Evolutionary conservation across 352 stramenopile genomes (phyloP), one percentile per base, ranked within the genome.

Genomic region (Peronospora belbahrii): DNA sequence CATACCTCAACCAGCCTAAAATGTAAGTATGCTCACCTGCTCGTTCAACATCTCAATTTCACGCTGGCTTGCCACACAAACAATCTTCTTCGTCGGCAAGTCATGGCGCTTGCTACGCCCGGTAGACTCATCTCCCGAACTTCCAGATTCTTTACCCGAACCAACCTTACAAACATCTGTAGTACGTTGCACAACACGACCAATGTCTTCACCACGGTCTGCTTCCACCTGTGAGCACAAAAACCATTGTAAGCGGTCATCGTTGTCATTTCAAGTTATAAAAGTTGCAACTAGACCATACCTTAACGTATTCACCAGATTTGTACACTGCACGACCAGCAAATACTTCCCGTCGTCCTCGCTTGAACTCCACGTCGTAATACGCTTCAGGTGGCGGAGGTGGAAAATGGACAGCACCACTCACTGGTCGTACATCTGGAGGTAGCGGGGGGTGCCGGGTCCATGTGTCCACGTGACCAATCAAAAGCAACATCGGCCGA

Each of bases 311-410:
- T 52, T 96, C 92, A 9, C 95, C 95, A 43, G 96, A 62, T 33
- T 95, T 91, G 59, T 88, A 84, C 18, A 85, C 70, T 6, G 82
- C 69, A 32, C 79, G 76, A 25, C 95, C 75, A 32, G 95, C 74
- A 52, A 97, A 89, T 38, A 97, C 86, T 54, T 93, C 91, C 13
- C 83, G 71, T 15, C 94, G 83, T 15, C 80, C 93, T 6, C 92
- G 81, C 60, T 98, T 98, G 59, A 98, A 98, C 62, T 97, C 95
- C 27, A 98, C 83, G 42, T 94, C 88, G 56, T 97, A 98, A 40
- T 88, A 91, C 0, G 80, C 80, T 59, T 91, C 80, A 3, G 80
- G 80, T 11, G 74, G 74, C 13, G 77, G 71, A 3, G 58, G 63
- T 20, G 71, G 73, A 24, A 76, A 88, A 24, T 75, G 74, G 27